phyloP scores from a whole-genome alignment of 805 yeast species.

The Dipodascus albidus region DNA sequence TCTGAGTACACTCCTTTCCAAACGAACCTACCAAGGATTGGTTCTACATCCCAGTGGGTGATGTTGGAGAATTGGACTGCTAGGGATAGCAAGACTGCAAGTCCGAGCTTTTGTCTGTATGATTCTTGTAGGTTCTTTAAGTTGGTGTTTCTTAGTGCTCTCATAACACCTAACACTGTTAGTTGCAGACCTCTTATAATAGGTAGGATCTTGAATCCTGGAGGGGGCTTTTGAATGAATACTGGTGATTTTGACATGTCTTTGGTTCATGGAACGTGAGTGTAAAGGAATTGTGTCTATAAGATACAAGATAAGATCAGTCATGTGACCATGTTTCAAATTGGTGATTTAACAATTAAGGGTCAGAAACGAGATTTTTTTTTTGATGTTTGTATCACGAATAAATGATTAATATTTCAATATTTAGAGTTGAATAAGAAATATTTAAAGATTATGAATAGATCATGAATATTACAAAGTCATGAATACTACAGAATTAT shows the following conservation, averaged over 20 bases:
- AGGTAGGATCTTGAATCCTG: constrained; percentile 38
- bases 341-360: too few relatives aligned
- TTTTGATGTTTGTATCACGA: too few relatives aligned
- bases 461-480: too few relatives aligned
- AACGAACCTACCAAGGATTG: not conserved
- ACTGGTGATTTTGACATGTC: constrained; percentile 34
- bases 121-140: constrained; percentile 22
- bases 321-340: too few relatives aligned
- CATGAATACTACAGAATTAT: too few relatives aligned
- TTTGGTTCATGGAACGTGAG: not conserved
- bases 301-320: too few relatives aligned
- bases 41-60: not conserved
- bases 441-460: too few relatives aligned
- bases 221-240: constrained; percentile 45
- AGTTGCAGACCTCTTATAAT: constrained; percentile 45
- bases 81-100: constrained; percentile 29
- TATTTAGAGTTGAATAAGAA: too few relatives aligned
- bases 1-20: not conserved
- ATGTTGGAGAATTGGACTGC: constrained; percentile 22
- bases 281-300: not conserved
- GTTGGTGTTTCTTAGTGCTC: constrained; percentile 36
- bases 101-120: constrained; percentile 28
- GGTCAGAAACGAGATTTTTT: too few relatives aligned
- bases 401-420: too few relatives aligned
- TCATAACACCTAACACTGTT: constrained; percentile 36